A percentile compares a stretch with the other conserved stretches of the same genome.
Evolutionary conservation across 306 rosid species (phyloP).

Genomic region (Prunus armeniaca): DNA sequence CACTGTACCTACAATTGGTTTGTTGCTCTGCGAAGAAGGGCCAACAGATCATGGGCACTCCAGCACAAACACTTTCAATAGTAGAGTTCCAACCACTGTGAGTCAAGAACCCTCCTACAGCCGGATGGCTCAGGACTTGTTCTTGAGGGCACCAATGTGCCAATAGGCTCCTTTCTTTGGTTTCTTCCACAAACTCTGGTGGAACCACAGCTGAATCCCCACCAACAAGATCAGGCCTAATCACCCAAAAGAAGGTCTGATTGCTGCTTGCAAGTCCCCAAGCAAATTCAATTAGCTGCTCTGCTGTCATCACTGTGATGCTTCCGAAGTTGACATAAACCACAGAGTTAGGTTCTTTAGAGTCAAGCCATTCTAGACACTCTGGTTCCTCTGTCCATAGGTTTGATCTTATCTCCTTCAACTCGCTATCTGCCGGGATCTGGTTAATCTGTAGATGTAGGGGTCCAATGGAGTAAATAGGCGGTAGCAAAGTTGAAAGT

Average conservation of each 20-base stretch:
- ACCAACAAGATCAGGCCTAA: background rate
- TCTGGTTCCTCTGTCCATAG: too few relatives aligned
- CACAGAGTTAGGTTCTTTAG: too few relatives aligned
- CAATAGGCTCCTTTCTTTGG: background rate
- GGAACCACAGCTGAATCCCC: background rate
- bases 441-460: too few relatives aligned
- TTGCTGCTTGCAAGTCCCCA: conserved; percentile 62
- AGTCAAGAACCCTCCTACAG: background rate
- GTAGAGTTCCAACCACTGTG: background rate
- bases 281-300: conserved; percentile 53
- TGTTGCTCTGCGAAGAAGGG: background rate
- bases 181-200: background rate
- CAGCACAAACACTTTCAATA: background rate
- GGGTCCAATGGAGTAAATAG: too few relatives aligned
- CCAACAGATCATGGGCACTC: background rate
- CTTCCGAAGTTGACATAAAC: too few relatives aligned
- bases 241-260: conserved; percentile 19
- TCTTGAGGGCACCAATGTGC: background rate
- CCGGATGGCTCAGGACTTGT: background rate
- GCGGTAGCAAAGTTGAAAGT: too few relatives aligned
- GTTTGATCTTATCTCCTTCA: too few relatives aligned
- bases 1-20: background rate
- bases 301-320: conserved; percentile 31
- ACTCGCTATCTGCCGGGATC: too few relatives aligned
- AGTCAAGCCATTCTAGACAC: too few relatives aligned